Evolutionary conservation across 129 eudicot genomes (phyloP).

Genomic region (Chrysanthemum lavandulifolium): DNA sequence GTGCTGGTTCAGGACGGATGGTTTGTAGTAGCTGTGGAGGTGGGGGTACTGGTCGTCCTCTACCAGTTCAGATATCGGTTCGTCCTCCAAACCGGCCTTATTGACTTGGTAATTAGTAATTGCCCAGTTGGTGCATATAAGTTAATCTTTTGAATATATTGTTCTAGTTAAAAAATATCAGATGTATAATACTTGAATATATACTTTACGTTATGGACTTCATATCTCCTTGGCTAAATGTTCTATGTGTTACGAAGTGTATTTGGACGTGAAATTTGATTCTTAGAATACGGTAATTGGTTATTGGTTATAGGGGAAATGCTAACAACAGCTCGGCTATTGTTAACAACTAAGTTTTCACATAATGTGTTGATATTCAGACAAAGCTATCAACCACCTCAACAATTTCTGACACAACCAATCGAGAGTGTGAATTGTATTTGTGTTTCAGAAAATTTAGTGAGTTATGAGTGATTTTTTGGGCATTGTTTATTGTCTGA

Average conservation of each 20-base stretch:
- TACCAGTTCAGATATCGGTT: conserved; percentile 20
- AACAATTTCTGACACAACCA: no score
- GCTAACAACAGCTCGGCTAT: no score
- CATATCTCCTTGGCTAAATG: not conserved
- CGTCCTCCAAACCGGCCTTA: conserved; percentile 16
- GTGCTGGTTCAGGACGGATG: conserved; percentile 23
- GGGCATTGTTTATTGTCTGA: no score
- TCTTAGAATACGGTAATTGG: no score
- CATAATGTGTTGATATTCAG: no score
- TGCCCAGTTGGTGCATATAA: not conserved
- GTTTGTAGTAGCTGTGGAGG: conserved; percentile 20
- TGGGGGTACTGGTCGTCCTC: conserved; percentile 18
- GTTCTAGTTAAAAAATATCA: not conserved
- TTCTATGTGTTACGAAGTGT: not conserved
- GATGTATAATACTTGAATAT: conserved; percentile 3
- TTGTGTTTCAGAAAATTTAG: no score
- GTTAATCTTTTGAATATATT: conserved; percentile 1
- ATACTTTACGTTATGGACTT: not conserved
- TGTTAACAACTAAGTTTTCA: no score
- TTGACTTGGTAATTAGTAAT: conserved; percentile 1
- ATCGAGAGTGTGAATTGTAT: no score
- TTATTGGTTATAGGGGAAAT: no score
- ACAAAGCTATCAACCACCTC: no score
- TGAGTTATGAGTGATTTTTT: no score
- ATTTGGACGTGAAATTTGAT: not conserved